Evolutionary conservation across 2,329 filamentous ascomycete species (phyloP), one percentile per base, ranked within the genome.

Genomic region (Trichoderma koningiopsis): DNA sequence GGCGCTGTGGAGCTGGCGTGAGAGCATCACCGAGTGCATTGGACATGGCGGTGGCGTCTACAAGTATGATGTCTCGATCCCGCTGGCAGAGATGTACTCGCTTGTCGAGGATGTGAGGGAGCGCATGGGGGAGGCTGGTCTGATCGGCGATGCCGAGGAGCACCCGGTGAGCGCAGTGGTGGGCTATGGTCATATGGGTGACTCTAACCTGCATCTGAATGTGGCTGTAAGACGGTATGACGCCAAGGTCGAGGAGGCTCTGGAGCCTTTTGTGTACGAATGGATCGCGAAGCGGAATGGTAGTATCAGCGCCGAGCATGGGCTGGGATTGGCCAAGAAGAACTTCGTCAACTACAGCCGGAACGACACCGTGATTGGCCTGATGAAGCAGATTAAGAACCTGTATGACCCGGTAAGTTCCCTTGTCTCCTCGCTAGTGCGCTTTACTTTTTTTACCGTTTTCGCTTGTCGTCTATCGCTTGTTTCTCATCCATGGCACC

Each of bases 11-110:
- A 86, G 88, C 70, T 98, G 94, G 89, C 89, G 96, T 72, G 96
- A 99, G 83, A 93, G 94, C 74, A 93, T 99, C 74, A 91, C 94
- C 0, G 96, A 99, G 82, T 90, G 91, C 57, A 84, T 96, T 31
- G 92, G 92, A 71, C 94, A 97, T 79, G 93, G 92, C 81, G 96
- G 96, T 70, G 96, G 94, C 56, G 94, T 96, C 10, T 99, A 99
- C 87, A 99, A 99, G 83, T 99, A 99, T 79, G 96, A 99, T 77
- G 86, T 99, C 37, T 98, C 96, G 7, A 97, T 99, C 73, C 96
- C 96, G 1, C 86, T 99, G 33, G 81, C 87, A 14, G 91, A 97
- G 73, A 88, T 99, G 76, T 99, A 99, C 82, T 84, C 88, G 74
- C 85, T 99, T 35, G 96, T 99, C 35, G 92, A 96, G 73, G 96